Conservation (phyloP, 345 rosid species). For the Zanthoxylum bungeanum region DNA sequence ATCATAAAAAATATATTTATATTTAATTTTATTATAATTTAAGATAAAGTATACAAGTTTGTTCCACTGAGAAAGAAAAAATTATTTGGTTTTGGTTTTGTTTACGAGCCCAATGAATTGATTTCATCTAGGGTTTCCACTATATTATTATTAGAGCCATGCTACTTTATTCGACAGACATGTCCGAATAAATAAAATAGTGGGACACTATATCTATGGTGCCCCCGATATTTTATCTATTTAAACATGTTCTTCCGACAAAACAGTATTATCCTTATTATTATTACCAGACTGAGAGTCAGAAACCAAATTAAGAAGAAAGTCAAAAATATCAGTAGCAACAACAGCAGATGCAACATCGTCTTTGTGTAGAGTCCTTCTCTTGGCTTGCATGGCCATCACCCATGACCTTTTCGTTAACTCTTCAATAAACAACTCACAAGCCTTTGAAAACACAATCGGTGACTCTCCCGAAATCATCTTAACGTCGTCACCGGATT, state of each 20-base stretch:
- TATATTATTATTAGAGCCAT: no score
- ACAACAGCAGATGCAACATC: slow-evolving; percentile 58
- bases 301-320: slow-evolving; percentile 47
- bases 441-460: slow-evolving; percentile 56
- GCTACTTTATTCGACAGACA: no score
- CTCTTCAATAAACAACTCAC: slow-evolving; percentile 63
- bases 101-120: no score
- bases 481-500: slow-evolving; percentile 52
- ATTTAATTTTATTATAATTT: no score
- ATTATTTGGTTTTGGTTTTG: no score
- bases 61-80: no score
- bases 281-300: not conserved
- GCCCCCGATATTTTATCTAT: not conserved
- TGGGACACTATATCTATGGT: no score
- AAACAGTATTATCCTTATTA: not conserved
- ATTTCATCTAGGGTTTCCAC: no score
- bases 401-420: slow-evolving; percentile 55
- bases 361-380: slow-evolving; percentile 58
- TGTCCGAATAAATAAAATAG: no score
- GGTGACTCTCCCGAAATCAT: slow-evolving; percentile 73
- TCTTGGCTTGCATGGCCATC: slow-evolving; percentile 50
- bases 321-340: slow-evolving; percentile 55
- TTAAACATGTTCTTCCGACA: no score
- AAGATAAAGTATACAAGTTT: no score
- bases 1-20: no score